Percentiles rank a stretch among this genome's conserved stretches.
phyloP scores from a whole-genome alignment of 768 basidiomycete species.

The Suillus spraguei region DNA sequence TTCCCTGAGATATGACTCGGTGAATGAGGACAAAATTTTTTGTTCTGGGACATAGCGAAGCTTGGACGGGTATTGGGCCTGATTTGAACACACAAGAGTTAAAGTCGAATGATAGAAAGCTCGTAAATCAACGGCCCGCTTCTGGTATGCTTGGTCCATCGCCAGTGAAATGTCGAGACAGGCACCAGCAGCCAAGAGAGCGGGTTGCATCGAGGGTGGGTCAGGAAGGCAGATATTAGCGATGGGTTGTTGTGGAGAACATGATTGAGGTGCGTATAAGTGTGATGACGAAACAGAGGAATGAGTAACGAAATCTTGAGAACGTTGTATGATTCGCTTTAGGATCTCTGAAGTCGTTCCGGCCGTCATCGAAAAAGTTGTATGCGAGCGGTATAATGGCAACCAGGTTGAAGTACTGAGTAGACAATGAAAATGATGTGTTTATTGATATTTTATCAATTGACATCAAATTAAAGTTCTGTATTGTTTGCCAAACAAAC shows the following conservation, averaged over 20 bases:
- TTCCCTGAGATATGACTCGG: not conserved
- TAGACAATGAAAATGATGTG: constrained; percentile 1
- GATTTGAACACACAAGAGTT: not conserved
- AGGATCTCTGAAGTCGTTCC: accelerated
- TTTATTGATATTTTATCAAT: too few relatives aligned
- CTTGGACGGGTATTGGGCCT: not conserved
- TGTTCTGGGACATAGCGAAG: not conserved
- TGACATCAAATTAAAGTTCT: constrained; percentile 12
- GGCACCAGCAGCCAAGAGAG: constrained; percentile 9
- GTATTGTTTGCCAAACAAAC: constrained; percentile 14
- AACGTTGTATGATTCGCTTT: not conserved
- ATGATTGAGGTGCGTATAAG: not conserved
- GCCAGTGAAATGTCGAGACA: not conserved
- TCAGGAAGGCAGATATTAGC: constrained; percentile 10
- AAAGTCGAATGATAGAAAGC: not conserved
- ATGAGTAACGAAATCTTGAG: not conserved
- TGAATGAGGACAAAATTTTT: not conserved
- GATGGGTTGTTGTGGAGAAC: not conserved
- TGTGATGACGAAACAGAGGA: not conserved
- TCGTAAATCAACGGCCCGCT: constrained; percentile 13
- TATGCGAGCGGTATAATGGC: not conserved
- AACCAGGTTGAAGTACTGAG: not conserved
- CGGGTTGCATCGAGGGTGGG: constrained; percentile 5
- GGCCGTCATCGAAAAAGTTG: not conserved
- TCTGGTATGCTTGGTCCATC: constrained; percentile 10